Evolutionary conservation across 2,329 filamentous ascomycete genomes (phyloP).

Genomic region (Periconia digitata): DNA sequence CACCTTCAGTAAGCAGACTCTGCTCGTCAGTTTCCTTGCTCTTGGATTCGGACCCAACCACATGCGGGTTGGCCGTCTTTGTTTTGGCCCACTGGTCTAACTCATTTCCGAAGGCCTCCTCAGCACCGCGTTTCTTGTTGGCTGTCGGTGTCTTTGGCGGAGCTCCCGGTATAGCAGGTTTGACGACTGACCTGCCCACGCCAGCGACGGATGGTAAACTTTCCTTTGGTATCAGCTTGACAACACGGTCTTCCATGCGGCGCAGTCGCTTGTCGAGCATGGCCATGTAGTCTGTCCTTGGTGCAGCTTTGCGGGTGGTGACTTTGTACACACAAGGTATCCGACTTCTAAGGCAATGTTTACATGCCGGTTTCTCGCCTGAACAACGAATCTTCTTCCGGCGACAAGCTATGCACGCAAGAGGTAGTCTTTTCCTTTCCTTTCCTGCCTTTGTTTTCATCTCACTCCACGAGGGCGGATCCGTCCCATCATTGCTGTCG

Average conservation of each 20-base stretch:
- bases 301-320: slow-evolving; percentile 89
- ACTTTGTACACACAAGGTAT: slow-evolving; percentile 98
- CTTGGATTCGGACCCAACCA: slow-evolving; percentile 51
- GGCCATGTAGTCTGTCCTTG: slow-evolving; percentile 96
- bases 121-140: slow-evolving; percentile 77
- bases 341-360: slow-evolving; percentile 88
- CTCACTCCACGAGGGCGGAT: slow-evolving; percentile 52
- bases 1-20: slow-evolving; percentile 77
- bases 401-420: slow-evolving; percentile 93
- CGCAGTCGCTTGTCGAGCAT: slow-evolving; percentile 96
- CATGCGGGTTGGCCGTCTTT: slow-evolving; percentile 53
- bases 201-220: slow-evolving; percentile 69
- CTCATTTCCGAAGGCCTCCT: slow-evolving; percentile 84
- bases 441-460: slow-evolving; percentile 75
- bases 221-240: slow-evolving; percentile 89
- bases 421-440: slow-evolving; percentile 85
- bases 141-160: slow-evolving; percentile 54
- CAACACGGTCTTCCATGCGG: slow-evolving; percentile 96
- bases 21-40: slow-evolving; percentile 67
- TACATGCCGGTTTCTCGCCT: slow-evolving; percentile 95
- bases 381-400: slow-evolving; percentile 98
- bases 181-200: slow-evolving; percentile 80
- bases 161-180: slow-evolving; percentile 68
- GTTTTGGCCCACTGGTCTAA: slow-evolving; percentile 77
- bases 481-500: slow-evolving; percentile 34